These are phyloP conservation scores for Vitis rotundifolia DNA, from an alignment of 164 flowering plant species.

Conservation along the genomic window DNA sequence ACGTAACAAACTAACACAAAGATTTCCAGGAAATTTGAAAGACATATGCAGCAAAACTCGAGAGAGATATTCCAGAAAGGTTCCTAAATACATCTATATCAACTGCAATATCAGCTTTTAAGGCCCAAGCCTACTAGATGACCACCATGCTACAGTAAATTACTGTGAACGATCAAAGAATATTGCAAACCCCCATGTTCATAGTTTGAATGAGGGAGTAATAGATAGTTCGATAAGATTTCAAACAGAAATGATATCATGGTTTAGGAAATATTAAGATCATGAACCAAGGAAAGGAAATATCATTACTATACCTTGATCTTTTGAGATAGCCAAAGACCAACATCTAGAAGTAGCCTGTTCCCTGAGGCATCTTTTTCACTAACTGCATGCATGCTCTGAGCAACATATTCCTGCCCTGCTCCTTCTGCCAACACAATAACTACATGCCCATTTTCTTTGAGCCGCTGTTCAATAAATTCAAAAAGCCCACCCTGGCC, in stretches of 20 bases:
- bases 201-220: no score
- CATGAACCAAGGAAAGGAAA: not conserved
- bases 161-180: no score
- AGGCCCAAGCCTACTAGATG: no score
- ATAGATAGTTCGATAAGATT: not conserved
- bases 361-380: slow-evolving; percentile 85
- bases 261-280: not conserved
- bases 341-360: slow-evolving; percentile 72
- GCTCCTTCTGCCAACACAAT: slow-evolving; percentile 73
- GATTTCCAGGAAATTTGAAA: no score
- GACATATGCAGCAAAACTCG: no score
- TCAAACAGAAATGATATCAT: not conserved
- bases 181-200: no score
- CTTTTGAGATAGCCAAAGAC: slow-evolving; percentile 71
- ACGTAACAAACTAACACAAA: no score
- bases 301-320: slow-evolving; percentile 52
- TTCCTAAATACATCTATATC: no score
- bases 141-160: no score
- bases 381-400: slow-evolving; percentile 35
- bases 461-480: slow-evolving; percentile 49
- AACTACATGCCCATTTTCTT: slow-evolving; percentile 59
- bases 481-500: slow-evolving; percentile 62
- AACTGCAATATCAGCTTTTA: no score
- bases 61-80: no score
- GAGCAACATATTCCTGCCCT: slow-evolving; percentile 60